These are phyloP conservation scores for Tylopilus sp. DNA, from an alignment of 768 basidiomycete genomes.

Conservation along the genomic window DNA sequence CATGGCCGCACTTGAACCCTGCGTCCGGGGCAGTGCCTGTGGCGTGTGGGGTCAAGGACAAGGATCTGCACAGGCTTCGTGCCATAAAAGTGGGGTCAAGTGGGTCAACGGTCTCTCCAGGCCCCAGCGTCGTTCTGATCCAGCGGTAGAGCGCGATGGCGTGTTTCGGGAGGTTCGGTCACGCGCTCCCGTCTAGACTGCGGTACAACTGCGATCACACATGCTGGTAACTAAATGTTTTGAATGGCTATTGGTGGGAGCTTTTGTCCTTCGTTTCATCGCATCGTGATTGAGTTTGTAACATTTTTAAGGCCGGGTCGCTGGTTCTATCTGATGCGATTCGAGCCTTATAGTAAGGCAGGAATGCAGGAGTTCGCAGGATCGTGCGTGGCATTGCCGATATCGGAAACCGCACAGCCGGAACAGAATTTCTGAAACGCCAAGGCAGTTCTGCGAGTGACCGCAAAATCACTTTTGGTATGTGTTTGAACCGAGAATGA, in stretches of 20 bases:
- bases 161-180: slow-evolving; percentile 1
- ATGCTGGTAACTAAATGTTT: background rate
- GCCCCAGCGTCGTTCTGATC: background rate
- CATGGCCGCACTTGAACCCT: background rate
- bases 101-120: background rate
- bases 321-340: background rate
- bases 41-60: background rate
- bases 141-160: background rate
- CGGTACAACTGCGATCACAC: slow-evolving; percentile 1
- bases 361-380: background rate
- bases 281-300: background rate
- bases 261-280: background rate
- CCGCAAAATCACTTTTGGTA: background rate
- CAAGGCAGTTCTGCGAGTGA: background rate
- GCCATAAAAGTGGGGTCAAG: background rate
- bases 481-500: background rate
- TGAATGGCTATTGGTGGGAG: background rate
- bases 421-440: slow-evolving; percentile 13
- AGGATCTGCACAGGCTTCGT: background rate
- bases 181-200: slow-evolving; percentile 17
- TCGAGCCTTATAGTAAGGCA: background rate
- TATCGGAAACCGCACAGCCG: background rate
- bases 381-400: background rate
- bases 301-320: no score
- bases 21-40: background rate